Evolutionary conservation across 2,329 filamentous ascomycete species (phyloP), one percentile per base, ranked within the genome.

Genomic region (Dothidotthia symphoricarpi): DNA sequence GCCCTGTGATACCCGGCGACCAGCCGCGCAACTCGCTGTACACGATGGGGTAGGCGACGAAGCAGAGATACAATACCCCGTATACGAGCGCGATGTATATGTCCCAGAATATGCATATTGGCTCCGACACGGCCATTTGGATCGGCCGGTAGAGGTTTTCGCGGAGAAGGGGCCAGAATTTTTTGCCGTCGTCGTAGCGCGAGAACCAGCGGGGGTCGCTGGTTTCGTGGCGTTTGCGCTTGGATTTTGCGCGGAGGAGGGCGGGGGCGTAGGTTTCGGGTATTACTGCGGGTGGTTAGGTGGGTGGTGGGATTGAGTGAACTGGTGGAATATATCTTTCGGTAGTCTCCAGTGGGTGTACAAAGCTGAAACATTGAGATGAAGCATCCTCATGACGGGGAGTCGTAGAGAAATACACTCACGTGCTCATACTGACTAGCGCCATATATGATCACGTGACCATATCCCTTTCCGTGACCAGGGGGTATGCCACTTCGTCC

Each of bases 261-360:
- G 89, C 77, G 7, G 76, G 76, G 32, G 74, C 85, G 61, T 91
- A 95, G 0, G 89, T 95, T 69, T 96, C 89, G 55, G 84, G 85
- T 30, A 74, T 72, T 54, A 84, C 78, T 19, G 93, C 69, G 16
- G 93, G 75, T 0, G 75, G 75, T 1, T 87, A 88, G 1, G 80
- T n/a, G n/a, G n/a, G n/a, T n/a, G n/a, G n/a, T n/a, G n/a, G n/a
- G n/a, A n/a, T n/a, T n/a, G n/a, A n/a, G n/a, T n/a, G n/a, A n/a
- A n/a, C n/a, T n/a, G n/a, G n/a, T n/a, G n/a, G n/a, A n/a, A n/a
- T 77, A 53, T 93, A 93, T 0, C 86, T 91, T 66, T 94, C 88
- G 45, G 78, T 78, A 31, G 86, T 72, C 1, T 77, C 71, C 2
- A 73, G 27, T 30, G 12, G n/a, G n/a, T n/a, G n/a, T n/a, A n/a